These are phyloP conservation scores for Geranium brycei DNA, from an alignment of 345 rosid genomes.

Conservation along the genomic window DNA sequence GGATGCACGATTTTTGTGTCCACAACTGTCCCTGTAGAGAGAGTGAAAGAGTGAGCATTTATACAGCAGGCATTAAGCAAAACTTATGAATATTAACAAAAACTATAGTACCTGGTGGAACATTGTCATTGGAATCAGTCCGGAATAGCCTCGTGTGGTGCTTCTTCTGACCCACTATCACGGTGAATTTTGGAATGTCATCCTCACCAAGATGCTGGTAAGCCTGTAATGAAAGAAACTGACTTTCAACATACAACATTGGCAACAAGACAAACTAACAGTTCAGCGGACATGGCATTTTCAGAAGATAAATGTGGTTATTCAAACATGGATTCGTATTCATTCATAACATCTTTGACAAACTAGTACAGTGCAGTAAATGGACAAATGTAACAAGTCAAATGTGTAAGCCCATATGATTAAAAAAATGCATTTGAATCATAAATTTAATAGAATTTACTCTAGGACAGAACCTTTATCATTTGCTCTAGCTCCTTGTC, in stretches of 20 bases:
- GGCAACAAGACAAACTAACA: not conserved
- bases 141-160: slow-evolving; percentile 84
- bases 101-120: slow-evolving; percentile 60
- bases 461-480: slow-evolving; percentile 33
- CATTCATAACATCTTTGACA: not conserved
- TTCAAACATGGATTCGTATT: not conserved
- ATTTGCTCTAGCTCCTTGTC: slow-evolving; percentile 76
- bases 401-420: not conserved
- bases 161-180: slow-evolving; percentile 78
- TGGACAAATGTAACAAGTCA: not conserved
- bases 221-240: slow-evolving; percentile 36
- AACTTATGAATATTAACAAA: not conserved
- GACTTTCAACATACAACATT: slow-evolving; percentile 1
- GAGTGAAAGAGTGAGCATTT: slow-evolving; percentile 3
- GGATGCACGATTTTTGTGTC: slow-evolving; percentile 76
- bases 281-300: not conserved
- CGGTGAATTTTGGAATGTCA: slow-evolving; percentile 59
- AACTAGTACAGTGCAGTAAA: no score
- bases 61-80: slow-evolving; percentile 6
- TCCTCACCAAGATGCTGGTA: slow-evolving; percentile 51
- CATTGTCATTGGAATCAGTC: slow-evolving; percentile 46
- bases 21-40: slow-evolving; percentile 60
- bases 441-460: not conserved
- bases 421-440: not conserved
- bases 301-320: not conserved